A percentile compares a stretch with the other conserved stretches of the same genome.
Evolutionary conservation across 257 asterid species (phyloP).

Genomic region (Thymus mandschuricus): DNA sequence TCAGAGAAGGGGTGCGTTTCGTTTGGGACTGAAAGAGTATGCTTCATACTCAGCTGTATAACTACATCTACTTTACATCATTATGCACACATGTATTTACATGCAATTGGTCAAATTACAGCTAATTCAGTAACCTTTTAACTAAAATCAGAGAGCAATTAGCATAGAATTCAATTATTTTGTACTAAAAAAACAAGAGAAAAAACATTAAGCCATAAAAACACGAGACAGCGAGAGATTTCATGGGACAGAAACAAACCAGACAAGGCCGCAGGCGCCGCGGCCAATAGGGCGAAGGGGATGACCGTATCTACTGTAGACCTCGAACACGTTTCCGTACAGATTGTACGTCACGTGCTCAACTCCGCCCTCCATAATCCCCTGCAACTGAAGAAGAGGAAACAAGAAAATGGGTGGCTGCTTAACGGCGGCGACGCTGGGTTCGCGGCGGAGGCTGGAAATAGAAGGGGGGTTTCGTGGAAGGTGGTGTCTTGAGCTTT

Average conservation of each 20-base stretch:
- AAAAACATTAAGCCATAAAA: neutral
- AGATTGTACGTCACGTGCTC: slow-evolving; percentile 24
- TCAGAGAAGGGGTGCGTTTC: no score
- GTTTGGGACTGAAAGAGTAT: no score
- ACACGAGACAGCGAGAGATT: neutral
- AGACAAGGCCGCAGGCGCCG: slow-evolving; percentile 32
- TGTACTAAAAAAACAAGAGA: neutral
- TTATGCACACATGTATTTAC: no score
- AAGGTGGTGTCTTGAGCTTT: no score
- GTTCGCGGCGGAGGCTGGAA: no score
- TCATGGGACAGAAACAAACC: neutral
- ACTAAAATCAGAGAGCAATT: neutral
- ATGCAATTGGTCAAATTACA: no score
- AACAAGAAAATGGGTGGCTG: neutral
- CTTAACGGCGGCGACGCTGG: no score
- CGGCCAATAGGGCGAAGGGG: slow-evolving; percentile 33
- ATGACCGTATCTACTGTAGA: slow-evolving; percentile 6
- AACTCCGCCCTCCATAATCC: neutral
- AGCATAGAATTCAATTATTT: neutral
- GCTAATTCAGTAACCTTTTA: no score
- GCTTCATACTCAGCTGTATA: neutral
- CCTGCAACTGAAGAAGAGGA: neutral
- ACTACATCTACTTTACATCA: no score
- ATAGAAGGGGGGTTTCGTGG: no score
- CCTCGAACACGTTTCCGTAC: slow-evolving; percentile 22